These are phyloP conservation scores for Xylaria sp. DNA, from an alignment of 2,329 filamentous ascomycete species.

Conservation along the genomic window DNA sequence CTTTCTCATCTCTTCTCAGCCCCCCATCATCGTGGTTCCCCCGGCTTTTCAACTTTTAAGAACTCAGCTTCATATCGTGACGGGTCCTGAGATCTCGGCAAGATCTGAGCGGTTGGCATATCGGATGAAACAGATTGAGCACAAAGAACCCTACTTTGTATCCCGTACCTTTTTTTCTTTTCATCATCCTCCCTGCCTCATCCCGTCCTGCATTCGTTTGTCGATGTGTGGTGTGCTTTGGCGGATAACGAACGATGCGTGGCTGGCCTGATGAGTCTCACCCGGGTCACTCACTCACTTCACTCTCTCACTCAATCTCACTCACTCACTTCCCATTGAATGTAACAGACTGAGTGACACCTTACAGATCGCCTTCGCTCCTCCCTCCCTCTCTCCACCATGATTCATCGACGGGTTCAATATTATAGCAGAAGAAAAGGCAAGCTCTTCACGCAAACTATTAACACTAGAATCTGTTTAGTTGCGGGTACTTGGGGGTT, in stretches of 20 bases:
- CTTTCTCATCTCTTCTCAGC: neutral
- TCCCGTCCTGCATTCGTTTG: neutral
- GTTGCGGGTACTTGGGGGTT: neutral
- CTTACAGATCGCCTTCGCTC: neutral
- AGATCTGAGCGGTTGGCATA: neutral
- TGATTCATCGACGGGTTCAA: neutral
- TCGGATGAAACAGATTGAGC: neutral
- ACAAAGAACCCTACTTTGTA: neutral
- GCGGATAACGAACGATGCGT: neutral
- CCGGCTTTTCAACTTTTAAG: neutral
- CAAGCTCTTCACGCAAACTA: neutral
- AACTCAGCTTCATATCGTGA: neutral
- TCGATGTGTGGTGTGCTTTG: no score
- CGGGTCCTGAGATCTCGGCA: neutral
- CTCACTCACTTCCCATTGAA: no score
- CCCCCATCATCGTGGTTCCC: neutral
- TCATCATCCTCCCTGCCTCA: neutral
- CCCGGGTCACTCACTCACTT: neutral
- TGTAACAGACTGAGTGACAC: neutral
- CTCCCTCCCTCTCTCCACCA: neutral
- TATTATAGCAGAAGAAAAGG: neutral
- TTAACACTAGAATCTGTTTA: neutral
- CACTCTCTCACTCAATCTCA: no score
- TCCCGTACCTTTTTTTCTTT: neutral
- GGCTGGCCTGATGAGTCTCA: neutral